phyloP scores from a whole-genome alignment of 2,329 filamentous ascomycete genomes.

The Cordyceps sp. region DNA sequence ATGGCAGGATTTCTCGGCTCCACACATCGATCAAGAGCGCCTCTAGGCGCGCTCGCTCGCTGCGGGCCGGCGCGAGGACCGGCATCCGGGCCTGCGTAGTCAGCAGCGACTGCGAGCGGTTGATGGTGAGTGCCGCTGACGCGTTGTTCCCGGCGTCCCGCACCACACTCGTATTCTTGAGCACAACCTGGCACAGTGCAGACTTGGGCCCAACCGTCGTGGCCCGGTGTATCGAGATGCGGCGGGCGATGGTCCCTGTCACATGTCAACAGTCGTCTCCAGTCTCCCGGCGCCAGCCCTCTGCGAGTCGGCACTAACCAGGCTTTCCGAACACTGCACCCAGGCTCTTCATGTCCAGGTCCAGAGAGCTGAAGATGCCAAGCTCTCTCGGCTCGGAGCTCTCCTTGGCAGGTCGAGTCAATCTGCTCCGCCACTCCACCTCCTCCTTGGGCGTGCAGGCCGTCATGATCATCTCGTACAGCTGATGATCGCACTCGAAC shows the following conservation, averaged over 20 bases:
- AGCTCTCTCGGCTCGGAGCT: constrained; percentile 27
- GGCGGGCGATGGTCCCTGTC: constrained; percentile 43
- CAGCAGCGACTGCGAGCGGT: constrained; percentile 66
- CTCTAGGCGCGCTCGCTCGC: constrained; percentile 66
- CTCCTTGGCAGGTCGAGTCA: constrained; percentile 35
- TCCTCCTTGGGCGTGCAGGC: constrained; percentile 74
- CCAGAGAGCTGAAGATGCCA: constrained; percentile 44
- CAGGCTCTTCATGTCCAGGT: constrained; percentile 54
- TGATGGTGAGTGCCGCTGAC: constrained; percentile 36
- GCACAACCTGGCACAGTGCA: constrained; percentile 57
- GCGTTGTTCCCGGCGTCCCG: constrained; percentile 32
- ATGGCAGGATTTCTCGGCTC: constrained; percentile 66
- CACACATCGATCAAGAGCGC: constrained; percentile 61
- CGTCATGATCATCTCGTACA: constrained; percentile 75
- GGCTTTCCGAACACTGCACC: constrained; percentile 61
- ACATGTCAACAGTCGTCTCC: constrained; percentile 15
- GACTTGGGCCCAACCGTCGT: constrained; percentile 56
- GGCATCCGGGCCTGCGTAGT: constrained; percentile 48
- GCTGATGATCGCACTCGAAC: constrained; percentile 59
- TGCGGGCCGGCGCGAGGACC: constrained; percentile 56
- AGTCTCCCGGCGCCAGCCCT: constrained; percentile 9
- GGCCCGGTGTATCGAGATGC: constrained; percentile 64
- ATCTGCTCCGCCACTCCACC: constrained; percentile 57
- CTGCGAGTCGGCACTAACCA: constrained; percentile 22
- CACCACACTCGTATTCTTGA: constrained; percentile 66